Conservation (phyloP, 2,329 filamentous ascomycete genomes). For the Cladosporium cucumerinum region DNA sequence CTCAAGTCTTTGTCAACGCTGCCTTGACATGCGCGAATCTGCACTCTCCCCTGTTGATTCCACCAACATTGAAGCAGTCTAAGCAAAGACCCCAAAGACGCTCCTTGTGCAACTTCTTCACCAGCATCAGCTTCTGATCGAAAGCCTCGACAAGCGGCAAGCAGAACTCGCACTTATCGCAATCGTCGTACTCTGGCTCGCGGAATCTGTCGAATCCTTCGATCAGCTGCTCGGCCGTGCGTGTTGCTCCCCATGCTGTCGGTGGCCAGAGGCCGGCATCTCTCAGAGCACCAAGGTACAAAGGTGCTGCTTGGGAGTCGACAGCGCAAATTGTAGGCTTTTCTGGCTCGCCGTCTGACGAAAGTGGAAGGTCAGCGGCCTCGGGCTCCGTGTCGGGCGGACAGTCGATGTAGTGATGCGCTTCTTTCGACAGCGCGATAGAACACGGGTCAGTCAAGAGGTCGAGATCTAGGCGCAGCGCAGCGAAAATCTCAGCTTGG, state of each 20-base stretch:
- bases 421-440: constrained; percentile 23
- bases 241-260: constrained; percentile 21
- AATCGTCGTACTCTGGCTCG: constrained; percentile 28
- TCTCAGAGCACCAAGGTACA: constrained; percentile 27
- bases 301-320: constrained; percentile 23
- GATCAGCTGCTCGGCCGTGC: constrained; percentile 18
- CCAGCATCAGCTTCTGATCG: constrained; percentile 19
- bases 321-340: constrained; percentile 22
- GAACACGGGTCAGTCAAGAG: constrained; percentile 27
- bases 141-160: constrained; percentile 25
- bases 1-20: background rate
- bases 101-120: constrained; percentile 24
- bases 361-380: constrained; percentile 13
- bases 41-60: constrained; percentile 25
- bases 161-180: constrained; percentile 31
- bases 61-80: constrained; percentile 29
- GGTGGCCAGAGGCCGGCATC: constrained; percentile 30
- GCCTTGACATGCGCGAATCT: constrained; percentile 28
- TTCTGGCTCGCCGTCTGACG: background rate
- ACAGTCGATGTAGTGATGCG: constrained; percentile 30
- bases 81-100: constrained; percentile 33
- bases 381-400: constrained; percentile 27
- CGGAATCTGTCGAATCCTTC: constrained; percentile 21
- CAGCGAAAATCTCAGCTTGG: constrained; percentile 11
- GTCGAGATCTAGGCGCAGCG: constrained; percentile 27